A percentile compares a stretch with the other conserved stretches of the same genome.
Evolutionary conservation across 176 grass and related monocot species (phyloP).

Genomic region (Oryza punctata): DNA sequence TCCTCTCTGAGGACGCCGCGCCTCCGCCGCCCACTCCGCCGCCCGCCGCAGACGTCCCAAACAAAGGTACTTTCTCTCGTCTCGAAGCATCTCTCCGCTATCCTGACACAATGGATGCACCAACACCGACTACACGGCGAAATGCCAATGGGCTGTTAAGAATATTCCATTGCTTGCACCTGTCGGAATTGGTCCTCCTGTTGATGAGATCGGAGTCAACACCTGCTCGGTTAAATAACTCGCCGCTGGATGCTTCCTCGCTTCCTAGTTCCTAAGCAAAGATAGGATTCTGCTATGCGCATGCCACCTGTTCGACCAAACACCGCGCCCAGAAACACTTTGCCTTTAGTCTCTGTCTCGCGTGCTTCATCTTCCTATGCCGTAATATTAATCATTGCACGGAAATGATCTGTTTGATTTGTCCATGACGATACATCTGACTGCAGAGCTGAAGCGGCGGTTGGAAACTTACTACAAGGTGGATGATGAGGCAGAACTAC

Average conservation of each 20-base stretch:
- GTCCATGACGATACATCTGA: background rate
- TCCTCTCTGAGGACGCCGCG: conserved; percentile 19
- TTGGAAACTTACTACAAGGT: conserved; percentile 58
- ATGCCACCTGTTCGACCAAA: conserved; percentile 26
- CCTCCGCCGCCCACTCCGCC: background rate
- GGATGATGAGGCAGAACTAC: conserved; percentile 49
- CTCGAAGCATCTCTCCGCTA: background rate
- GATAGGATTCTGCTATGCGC: background rate
- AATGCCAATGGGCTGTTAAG: background rate
- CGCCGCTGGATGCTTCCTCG: background rate
- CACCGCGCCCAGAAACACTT: background rate
- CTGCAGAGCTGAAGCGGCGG: conserved; percentile 61
- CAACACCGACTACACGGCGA: background rate
- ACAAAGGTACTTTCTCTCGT: conserved; percentile 35
- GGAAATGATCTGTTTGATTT: background rate
- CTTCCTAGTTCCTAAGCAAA: background rate
- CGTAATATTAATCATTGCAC: background rate
- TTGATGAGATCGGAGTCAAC: background rate
- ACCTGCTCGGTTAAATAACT: conserved; percentile 15
- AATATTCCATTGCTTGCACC: background rate
- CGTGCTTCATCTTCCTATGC: background rate
- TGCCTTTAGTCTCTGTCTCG: no score
- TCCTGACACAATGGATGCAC: background rate
- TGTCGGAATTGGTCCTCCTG: background rate
- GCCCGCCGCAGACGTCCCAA: conserved; percentile 29